Evolutionary conservation across 768 basidiomycete genomes (phyloP).

Genomic region (Phylloporus arenicola): DNA sequence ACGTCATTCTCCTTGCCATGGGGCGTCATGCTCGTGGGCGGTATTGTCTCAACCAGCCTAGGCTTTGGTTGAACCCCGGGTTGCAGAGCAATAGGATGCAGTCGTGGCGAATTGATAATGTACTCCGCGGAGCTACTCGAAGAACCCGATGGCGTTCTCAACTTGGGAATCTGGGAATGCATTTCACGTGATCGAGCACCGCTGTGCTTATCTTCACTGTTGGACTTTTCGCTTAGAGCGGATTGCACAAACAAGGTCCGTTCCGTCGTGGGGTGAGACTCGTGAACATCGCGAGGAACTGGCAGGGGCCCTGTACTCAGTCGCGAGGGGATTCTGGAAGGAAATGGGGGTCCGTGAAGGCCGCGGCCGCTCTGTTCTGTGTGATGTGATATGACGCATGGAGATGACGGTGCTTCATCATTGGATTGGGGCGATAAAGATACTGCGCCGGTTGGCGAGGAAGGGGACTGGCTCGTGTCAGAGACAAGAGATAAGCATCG

Average conservation of each 20-base stretch:
- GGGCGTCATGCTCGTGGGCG: too few relatives aligned
- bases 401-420: constrained; percentile 1
- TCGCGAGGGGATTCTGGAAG: constrained; percentile 30
- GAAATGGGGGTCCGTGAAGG: constrained; percentile 41
- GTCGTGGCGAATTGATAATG: background rate
- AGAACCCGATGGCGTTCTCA: constrained; percentile 25
- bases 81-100: constrained; percentile 6
- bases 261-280: background rate
- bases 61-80: background rate
- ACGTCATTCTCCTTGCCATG: constrained; percentile 22
- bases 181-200: constrained; percentile 7
- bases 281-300: constrained; percentile 1
- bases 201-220: constrained; percentile 4
- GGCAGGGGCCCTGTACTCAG: constrained; percentile 22
- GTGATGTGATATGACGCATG: constrained; percentile 4
- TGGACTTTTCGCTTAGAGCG: constrained; percentile 14
- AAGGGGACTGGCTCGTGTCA: constrained; percentile 7
- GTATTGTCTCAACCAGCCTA: background rate
- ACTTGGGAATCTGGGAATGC: constrained; percentile 28
- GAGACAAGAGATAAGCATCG: constrained; percentile 14
- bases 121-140: constrained; percentile 20
- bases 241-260: background rate
- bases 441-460: constrained; percentile 2
- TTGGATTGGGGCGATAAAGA: constrained; percentile 1
- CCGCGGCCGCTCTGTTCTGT: constrained; percentile 30